Conservation (phyloP, 2,329 filamentous ascomycete genomes). For the Didymella lethalis region DNA sequence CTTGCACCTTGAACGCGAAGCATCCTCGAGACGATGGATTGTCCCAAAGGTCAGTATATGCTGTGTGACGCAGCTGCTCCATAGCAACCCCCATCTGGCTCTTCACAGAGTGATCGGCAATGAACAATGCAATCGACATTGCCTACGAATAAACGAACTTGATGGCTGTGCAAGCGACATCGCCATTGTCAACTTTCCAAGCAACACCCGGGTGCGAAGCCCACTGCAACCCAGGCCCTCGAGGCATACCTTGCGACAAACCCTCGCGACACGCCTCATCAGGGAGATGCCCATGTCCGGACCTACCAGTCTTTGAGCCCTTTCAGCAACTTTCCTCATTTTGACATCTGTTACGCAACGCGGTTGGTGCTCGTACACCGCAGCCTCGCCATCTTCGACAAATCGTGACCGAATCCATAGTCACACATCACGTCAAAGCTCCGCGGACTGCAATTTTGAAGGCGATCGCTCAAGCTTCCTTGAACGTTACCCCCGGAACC, state of each 20-base stretch:
- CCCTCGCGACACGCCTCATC: constrained; percentile 5
- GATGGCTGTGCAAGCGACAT: not conserved
- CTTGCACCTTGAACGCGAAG: not conserved
- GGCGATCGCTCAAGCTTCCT: not conserved
- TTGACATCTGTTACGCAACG: not conserved
- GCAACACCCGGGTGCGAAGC: constrained; percentile 5
- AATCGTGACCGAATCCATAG: not conserved
- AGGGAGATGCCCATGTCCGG: not conserved
- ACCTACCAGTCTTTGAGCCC: not conserved
- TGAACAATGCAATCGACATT: constrained; percentile 18
- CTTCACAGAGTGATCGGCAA: constrained; percentile 10
- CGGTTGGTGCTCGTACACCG: not conserved
- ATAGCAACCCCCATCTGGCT: constrained; percentile 15
- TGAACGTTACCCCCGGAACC: fast-evolving
- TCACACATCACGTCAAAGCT: not conserved
- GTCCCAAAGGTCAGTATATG: constrained; percentile 9
- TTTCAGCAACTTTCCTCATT: not conserved
- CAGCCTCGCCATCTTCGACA: not conserved
- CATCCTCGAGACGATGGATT: not conserved
- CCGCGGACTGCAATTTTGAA: not conserved
- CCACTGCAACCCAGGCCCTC: constrained; percentile 6
- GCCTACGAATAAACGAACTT: constrained; percentile 10
- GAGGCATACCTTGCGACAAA: constrained; percentile 17
- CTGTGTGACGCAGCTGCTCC: constrained; percentile 12
- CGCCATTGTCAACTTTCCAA: not conserved